Base-by-base conservation (phyloP, 805 yeast species). In the Blastobotrys peoriensis region DNA sequence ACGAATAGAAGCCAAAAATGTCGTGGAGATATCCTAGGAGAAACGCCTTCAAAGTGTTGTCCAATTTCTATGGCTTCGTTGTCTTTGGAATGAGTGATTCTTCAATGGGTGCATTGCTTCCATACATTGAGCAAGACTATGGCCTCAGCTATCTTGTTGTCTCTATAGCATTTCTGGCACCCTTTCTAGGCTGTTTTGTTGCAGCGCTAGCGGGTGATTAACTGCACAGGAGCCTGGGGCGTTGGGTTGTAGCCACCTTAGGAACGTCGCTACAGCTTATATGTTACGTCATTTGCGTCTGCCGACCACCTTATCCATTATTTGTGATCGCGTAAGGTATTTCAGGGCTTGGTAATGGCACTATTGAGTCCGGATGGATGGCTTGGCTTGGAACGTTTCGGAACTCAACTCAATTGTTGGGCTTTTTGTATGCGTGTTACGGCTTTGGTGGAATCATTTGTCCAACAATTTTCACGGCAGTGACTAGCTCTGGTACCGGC, bases 391-490 rank as follows among this genome's bases (percentile, higher is more conserved):
- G 64, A 5, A 60, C 70, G 45, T 61, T 81, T 30, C 69, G 69
- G 19, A 75, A 77, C 47, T 71, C 77, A 40, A 78, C 83, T 38
- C 75, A 72, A 43, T 67, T 75, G 47, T 68, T 82, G 62, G 85
- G 89, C 1, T 60, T 69, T 21, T 65, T 75, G 47, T 91, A 84
- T 64, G 89, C 86, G 1, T 57, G 69, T 10, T 84, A 83, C 60
- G 94, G 94, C 1, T 52, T 78, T 2, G 88, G 89, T 2, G 86
- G 88, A 1, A 78, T 85, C 38, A 51, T 79, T 1, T 73, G 86
- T 1, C 89, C 94, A 1, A 71, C 85, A 15, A 58, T 79, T 23
- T 80, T 82, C 2, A 76, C 86, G 0, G 62, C 71, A 0, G 67
- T 81, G 70, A 70, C 76, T 15, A 65, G 70, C 37, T 49, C 57